These are phyloP conservation scores for Eimeria necatrix DNA, from an alignment of 169 alveolate genomes.

Conservation along the genomic window DNA sequence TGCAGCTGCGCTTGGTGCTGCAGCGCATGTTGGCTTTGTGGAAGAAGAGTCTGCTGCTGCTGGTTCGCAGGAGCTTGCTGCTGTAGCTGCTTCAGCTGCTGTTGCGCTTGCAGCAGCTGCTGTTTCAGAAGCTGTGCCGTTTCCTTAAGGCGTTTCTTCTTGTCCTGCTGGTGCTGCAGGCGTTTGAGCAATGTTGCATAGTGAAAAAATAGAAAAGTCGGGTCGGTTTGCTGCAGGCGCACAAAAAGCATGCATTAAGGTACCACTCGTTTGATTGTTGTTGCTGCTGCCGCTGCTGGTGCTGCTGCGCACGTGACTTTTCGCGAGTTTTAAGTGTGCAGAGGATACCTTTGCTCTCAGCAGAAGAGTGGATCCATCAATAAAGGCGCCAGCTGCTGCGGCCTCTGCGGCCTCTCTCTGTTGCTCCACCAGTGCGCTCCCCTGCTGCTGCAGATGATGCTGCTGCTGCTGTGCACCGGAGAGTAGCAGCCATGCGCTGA, in stretches of 20 bases:
- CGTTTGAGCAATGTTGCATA: constrained; percentile 57
- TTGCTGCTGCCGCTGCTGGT: constrained; percentile 32
- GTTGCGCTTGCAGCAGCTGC: constrained; percentile 65
- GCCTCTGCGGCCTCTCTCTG: constrained; percentile 39
- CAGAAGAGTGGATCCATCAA: constrained; percentile 36
- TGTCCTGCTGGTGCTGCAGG: constrained; percentile 61
- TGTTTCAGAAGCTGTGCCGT: constrained; percentile 72
- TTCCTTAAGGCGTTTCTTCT: constrained; percentile 25
- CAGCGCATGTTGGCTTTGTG: not conserved
- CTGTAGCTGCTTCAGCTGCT: constrained; percentile 53
- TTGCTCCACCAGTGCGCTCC: not conserved
- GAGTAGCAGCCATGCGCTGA: constrained; percentile 73
- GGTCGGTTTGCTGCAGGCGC: constrained; percentile 80
- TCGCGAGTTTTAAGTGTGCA: not conserved
- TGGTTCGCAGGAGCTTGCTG: constrained; percentile 47
- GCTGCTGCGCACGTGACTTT: not conserved
- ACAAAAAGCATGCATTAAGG: not conserved
- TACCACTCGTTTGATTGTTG: not conserved
- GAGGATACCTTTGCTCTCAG: constrained; percentile 43
- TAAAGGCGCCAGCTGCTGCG: constrained; percentile 31
- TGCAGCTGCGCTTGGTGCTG: not conserved
- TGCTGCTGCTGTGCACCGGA: constrained; percentile 70
- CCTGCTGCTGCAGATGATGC: constrained; percentile 33
- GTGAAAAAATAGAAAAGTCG: constrained; percentile 65
- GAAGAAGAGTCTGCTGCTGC: constrained; percentile 38